Percentiles rank a stretch among this genome's conserved stretches.
Evolutionary conservation across 1,139 yeast genomes (phyloP).

Genomic region (Hansenula sp.): DNA sequence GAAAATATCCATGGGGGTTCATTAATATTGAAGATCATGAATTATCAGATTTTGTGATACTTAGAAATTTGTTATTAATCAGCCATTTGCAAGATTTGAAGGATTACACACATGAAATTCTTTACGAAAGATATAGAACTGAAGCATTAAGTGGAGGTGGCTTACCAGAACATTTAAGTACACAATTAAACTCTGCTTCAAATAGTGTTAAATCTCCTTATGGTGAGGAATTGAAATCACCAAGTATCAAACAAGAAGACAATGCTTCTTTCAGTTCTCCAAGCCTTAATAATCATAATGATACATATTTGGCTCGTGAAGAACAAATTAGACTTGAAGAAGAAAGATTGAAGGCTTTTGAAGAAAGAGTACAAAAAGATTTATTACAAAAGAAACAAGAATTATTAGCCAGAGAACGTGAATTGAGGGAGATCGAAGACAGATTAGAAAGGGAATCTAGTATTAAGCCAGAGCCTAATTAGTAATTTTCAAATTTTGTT

Average conservation of each 20-base stretch:
- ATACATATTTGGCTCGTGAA: conserved; percentile 61
- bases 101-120: conserved; percentile 86
- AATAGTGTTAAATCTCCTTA: conserved; percentile 13
- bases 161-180: conserved; percentile 16
- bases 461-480: conserved; percentile 37
- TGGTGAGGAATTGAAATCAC: conserved; percentile 11
- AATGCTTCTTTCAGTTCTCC: conserved; percentile 18
- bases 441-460: conserved; percentile 55
- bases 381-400: conserved; percentile 80
- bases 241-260: conserved; percentile 24
- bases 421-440: conserved; percentile 77
- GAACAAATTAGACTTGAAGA: conserved; percentile 79
- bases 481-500: no score
- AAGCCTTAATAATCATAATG: conserved; percentile 24
- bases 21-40: conserved; percentile 85
- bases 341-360: conserved; percentile 73
- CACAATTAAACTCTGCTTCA: conserved; percentile 13
- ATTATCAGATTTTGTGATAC: conserved; percentile 76
- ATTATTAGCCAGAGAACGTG: conserved; percentile 82
- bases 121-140: conserved; percentile 91
- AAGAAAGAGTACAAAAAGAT: conserved; percentile 87
- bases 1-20: conserved; percentile 94
- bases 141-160: conserved; percentile 70
- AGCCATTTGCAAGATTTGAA: conserved; percentile 93
- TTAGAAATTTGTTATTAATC: conserved; percentile 79